phyloP scores from a whole-genome alignment of 805 yeast species.

The Blastobotrys americana region DNA sequence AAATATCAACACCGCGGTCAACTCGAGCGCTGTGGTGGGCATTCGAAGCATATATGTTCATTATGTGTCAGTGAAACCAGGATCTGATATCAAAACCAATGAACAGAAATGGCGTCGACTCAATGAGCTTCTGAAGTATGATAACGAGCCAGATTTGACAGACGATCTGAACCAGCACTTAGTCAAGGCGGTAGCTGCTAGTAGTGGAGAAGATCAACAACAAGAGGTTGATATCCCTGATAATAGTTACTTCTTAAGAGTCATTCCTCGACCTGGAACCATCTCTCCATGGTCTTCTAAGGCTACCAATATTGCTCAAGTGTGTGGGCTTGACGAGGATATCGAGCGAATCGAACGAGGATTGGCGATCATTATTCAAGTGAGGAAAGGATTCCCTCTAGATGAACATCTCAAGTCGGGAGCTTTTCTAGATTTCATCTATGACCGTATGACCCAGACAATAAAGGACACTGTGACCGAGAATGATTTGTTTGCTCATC shows the following conservation, averaged over 20 bases:
- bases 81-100: conserved; percentile 25
- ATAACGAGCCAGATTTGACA: conserved; percentile 49
- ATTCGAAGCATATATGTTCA: conserved; percentile 75
- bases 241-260: conserved; percentile 52
- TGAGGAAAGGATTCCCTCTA: conserved; percentile 64
- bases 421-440: conserved; percentile 61
- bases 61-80: conserved; percentile 54
- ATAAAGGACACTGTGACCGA: conserved; percentile 44
- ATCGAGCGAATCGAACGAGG: conserved; percentile 92
- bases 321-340: conserved; percentile 68
- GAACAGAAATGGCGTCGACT: conserved; percentile 36
- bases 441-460: conserved; percentile 90
- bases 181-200: conserved; percentile 33
- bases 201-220: no score
- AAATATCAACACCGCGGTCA: conserved; percentile 66
- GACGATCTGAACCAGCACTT: conserved; percentile 41
- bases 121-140: conserved; percentile 64
- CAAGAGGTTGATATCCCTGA: conserved; percentile 23
- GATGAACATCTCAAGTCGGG: conserved; percentile 46
- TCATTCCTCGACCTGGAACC: conserved; percentile 90
- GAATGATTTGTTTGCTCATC: conserved; percentile 69
- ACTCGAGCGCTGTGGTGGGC: conserved; percentile 57
- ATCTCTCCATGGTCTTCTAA: conserved; percentile 99
- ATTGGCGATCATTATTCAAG: conserved; percentile 60
- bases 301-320: conserved; percentile 89